Conservation (phyloP, 768 basidiomycete genomes). For the Botryobasidium botryosum region DNA sequence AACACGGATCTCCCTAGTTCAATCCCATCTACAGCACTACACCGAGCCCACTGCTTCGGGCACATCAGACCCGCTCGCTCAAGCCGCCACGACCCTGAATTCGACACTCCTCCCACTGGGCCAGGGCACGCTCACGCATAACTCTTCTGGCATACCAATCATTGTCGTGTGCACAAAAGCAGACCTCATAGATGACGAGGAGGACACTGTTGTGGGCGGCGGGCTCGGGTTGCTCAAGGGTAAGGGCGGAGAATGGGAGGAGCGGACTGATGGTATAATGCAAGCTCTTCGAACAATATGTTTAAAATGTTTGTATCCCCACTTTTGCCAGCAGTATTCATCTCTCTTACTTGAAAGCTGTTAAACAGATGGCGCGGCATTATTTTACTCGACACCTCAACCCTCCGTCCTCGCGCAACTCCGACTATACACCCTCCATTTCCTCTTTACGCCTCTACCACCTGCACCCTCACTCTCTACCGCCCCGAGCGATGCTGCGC, state of each 20-base stretch:
- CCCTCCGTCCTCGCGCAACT: constrained; percentile 60
- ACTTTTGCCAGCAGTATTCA: not conserved
- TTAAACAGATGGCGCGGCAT: constrained; percentile 62
- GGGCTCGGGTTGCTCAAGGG: constrained; percentile 81
- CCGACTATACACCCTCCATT: constrained; percentile 68
- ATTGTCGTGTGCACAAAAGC: constrained; percentile 86
- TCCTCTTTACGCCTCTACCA: constrained; percentile 58
- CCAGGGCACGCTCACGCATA: constrained; percentile 72
- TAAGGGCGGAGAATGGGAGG: constrained; percentile 88
- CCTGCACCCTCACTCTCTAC: too few species aligned
- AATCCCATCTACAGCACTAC: constrained; percentile 81
- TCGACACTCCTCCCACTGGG: constrained; percentile 68
- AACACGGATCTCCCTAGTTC: constrained; percentile 58
- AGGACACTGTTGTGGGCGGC: constrained; percentile 49
- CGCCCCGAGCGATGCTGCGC: constrained; percentile 27
- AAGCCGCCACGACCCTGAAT: constrained; percentile 36
- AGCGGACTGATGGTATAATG: constrained; percentile 87
- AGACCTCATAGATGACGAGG: constrained; percentile 75
- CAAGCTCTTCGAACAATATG: constrained; percentile 88
- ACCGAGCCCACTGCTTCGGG: constrained; percentile 53
- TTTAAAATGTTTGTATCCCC: constrained; percentile 59
- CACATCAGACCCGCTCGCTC: constrained; percentile 28
- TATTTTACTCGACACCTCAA: constrained; percentile 81
- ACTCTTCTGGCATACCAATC: constrained; percentile 70
- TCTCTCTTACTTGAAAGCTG: not conserved